phyloP scores from a whole-genome alignment of 805 yeast species.

The Starmerella etchellsii region DNA sequence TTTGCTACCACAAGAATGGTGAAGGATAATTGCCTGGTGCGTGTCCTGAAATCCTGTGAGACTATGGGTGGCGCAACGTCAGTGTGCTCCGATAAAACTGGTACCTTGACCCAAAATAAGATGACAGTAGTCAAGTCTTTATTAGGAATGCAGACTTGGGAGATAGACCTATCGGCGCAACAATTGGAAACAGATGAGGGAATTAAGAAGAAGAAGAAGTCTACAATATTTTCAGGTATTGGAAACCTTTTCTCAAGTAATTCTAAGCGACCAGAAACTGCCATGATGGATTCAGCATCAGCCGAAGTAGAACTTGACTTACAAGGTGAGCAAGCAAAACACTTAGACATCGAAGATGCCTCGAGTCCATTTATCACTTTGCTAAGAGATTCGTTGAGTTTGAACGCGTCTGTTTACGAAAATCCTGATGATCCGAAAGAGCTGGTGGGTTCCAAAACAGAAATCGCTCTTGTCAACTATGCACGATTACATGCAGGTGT shows the following conservation, averaged over 20 bases:
- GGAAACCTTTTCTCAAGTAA: too few relatives aligned
- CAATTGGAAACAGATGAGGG: neutral
- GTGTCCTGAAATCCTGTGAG: constrained; percentile 87
- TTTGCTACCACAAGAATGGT: constrained; percentile 98
- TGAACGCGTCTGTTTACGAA: constrained; percentile 88
- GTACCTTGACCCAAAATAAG: constrained; percentile 84
- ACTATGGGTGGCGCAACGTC: constrained; percentile 99
- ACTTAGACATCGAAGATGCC: neutral
- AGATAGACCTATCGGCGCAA: constrained; percentile 2
- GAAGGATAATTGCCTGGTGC: constrained; percentile 87
- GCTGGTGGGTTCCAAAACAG: constrained; percentile 87
- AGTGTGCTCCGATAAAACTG: constrained; percentile 93
- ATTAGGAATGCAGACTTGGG: constrained; percentile 37
- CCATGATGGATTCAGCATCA: neutral
- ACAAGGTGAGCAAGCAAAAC: neutral
- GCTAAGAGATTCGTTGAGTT: constrained; percentile 44
- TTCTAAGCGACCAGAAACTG: neutral
- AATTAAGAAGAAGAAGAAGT: neutral
- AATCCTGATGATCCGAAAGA: constrained; percentile 36
- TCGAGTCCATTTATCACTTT: constrained; percentile 12
- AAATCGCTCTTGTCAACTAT: constrained; percentile 66
- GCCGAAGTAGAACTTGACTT: neutral
- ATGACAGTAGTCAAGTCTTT: constrained; percentile 77
- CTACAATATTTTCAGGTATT: too few relatives aligned
- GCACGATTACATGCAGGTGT: constrained; percentile 44